These are phyloP conservation scores for Yueomyces sinensis DNA, from an alignment of 805 yeast genomes.

Conservation along the genomic window DNA sequence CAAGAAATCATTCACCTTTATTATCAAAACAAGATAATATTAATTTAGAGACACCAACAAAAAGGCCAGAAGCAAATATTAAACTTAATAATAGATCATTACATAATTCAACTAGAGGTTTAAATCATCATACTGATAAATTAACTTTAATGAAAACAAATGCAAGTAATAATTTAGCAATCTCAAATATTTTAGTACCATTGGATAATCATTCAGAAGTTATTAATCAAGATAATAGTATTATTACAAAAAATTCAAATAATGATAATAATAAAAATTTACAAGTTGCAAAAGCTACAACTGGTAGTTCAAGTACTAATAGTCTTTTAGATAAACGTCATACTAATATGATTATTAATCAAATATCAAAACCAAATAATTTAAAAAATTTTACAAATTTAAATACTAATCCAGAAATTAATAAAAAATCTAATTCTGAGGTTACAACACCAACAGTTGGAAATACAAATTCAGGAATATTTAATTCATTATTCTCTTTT, in stretches of 20 bases:
- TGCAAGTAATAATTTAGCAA: constrained; percentile 3
- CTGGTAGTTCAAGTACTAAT: not conserved
- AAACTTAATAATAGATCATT: constrained; percentile 7
- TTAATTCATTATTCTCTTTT: constrained; percentile 32
- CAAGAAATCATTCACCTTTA: not conserved
- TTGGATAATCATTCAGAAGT: constrained; percentile 4
- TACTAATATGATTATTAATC: not conserved
- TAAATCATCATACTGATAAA: not conserved
- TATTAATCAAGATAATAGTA: not conserved
- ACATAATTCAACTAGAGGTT: constrained; percentile 12
- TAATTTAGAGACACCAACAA: not conserved
- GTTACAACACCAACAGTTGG: no score
- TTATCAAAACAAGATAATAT: not conserved
- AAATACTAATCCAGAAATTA: not conserved
- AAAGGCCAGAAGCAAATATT: not conserved
- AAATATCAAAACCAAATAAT: not conserved
- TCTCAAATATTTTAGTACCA: constrained; percentile 12
- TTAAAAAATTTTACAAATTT: not conserved
- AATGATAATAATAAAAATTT: not conserved
- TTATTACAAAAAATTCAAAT: not conserved
- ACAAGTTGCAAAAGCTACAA: not conserved
- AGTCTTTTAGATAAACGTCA: not conserved
- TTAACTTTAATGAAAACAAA: not conserved
- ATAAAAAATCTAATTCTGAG: not conserved
- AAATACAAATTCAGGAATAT: constrained; percentile 24